Conservation (phyloP, 257 asterid genomes). For the Parsonsia alboflavescens region DNA sequence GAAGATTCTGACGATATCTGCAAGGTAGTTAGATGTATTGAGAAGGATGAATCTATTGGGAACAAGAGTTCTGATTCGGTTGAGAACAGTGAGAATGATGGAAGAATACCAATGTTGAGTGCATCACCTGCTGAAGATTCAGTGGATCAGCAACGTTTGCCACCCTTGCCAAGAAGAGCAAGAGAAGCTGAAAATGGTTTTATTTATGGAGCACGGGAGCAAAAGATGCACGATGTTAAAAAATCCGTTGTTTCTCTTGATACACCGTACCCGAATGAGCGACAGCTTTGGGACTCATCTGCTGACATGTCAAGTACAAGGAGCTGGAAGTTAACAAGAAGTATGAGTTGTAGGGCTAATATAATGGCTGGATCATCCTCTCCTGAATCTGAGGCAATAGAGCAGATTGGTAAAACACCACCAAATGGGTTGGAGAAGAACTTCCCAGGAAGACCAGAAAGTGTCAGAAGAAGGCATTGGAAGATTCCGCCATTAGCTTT, state of each 20-base stretch:
- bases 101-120: conserved; percentile 29
- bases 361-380: conserved; percentile 29
- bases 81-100: conserved; percentile 40
- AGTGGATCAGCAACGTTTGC: conserved; percentile 25
- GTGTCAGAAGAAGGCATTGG: conserved; percentile 73
- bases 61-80: conserved; percentile 24
- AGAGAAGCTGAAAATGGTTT: conserved; percentile 30
- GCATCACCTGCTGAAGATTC: conserved; percentile 25
- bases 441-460: conserved; percentile 66
- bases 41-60: conserved; percentile 41
- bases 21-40: conserved; percentile 68
- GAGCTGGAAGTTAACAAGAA: conserved; percentile 47
- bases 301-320: conserved; percentile 39
- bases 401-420: conserved; percentile 64
- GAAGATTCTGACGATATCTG: conserved; percentile 57
- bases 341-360: conserved; percentile 66
- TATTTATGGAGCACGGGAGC: conserved; percentile 39
- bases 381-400: conserved; percentile 38
- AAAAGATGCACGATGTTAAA: conserved; percentile 46
- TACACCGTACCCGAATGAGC: conserved; percentile 39
- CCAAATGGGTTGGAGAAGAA: conserved; percentile 55
- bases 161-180: conserved; percentile 33
- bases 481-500: conserved; percentile 62
- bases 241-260: conserved; percentile 39
- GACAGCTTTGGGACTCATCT: conserved; percentile 39